Evolutionary conservation across 176 grass and related monocot genomes (phyloP), one percentile per base, ranked within the genome.

Genomic region (Rhynchospora breviuscula): DNA sequence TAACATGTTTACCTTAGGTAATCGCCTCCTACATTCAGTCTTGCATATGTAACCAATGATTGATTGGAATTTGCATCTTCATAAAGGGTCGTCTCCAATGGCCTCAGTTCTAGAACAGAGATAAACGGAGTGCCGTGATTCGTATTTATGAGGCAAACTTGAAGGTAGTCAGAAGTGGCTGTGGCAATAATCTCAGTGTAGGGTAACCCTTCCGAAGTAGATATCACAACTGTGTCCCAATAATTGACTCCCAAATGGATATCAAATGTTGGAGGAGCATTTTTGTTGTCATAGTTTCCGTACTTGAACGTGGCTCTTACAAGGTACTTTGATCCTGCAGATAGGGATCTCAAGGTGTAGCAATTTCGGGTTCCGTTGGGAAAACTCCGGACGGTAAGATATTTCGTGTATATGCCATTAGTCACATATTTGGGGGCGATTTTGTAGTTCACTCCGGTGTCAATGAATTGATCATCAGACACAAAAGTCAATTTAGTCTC

Each of bases 61-160:
- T 40, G 35, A 40, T 3, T 2, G 4, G n/a, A n/a, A n/a, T 40
- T 40, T 40, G 35, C 1, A 4, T 2, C 35, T 40, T 3, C 2
- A 40, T 40, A 40, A 40, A 40, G 35, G 35, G 35, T 40, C 4
- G 35, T 40, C 35, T 4, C 4, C 35, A 40, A 0, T 40, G 1
- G 35, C 35, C 35, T 40, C 1, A 40, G 35, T 40, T 40, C 35
- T 40, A 40, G 35, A 0, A 2, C 35, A 53, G 90, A 92, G 8
- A 92, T 92, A 63, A 89, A 89, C 17, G 90, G 88, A 83, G 69
- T 81, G 8, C 88, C 90, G 13, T 7, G 60, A 17, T 81, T 82
- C 70, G 40, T 89, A 17, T 84, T 84, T 9, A 88, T 85, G 48
- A 92, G 56, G 59, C 91, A 92, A 67, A 88, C 85, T 76, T 85